Evolutionary conservation across 2,329 filamentous ascomycete genomes (phyloP), one percentile per base, ranked within the genome.

Genomic region (Exophiala mesophila): DNA sequence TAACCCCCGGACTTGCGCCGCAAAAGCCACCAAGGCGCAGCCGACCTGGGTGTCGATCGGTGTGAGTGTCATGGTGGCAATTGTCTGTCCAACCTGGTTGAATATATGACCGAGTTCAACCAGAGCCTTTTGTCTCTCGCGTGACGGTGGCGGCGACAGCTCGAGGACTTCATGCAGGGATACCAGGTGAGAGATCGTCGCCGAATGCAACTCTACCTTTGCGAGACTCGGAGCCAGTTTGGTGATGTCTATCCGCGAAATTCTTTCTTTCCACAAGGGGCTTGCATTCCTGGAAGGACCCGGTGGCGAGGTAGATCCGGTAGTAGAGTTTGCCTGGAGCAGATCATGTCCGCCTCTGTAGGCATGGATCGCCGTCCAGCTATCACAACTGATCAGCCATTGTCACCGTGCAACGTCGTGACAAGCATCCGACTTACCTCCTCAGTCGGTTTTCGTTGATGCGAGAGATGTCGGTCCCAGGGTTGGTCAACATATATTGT

Each of bases 341-440:
- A 36, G 41, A 18, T 35, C 24, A 8, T 33, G 34, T 18, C 36
- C 36, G 26, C 18, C 39, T 23, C 45, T 21, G 30, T 45, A 49
- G 15, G 20, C 41, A 30, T 34, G 32, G 5, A 49, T 20, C 12
- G 45, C 40, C 21, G 36, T 41, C 45, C 45, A 49, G 28, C 41
- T 45, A 28, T 16, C 23, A 9, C 4, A 19, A n/a, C n/a, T n/a
- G n/a, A n/a, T n/a, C n/a, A n/a, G 12, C 16, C 29, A 7, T 23
- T 30, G 28, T 32, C 29, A 30, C 20, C 19, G 10, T 20, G 13
- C 15, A n/a, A n/a, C n/a, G n/a, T n/a, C n/a, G n/a, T n/a, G n/a
- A n/a, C n/a, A n/a, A n/a, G n/a, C n/a, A n/a, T n/a, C n/a, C n/a
- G n/a, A 36, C 36, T 10, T 33, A 45, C 43, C 43, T 41, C 9